These are phyloP conservation scores for Diaporthe citrichinensis DNA, from an alignment of 2,329 filamentous ascomycete species.

Conservation along the genomic window DNA sequence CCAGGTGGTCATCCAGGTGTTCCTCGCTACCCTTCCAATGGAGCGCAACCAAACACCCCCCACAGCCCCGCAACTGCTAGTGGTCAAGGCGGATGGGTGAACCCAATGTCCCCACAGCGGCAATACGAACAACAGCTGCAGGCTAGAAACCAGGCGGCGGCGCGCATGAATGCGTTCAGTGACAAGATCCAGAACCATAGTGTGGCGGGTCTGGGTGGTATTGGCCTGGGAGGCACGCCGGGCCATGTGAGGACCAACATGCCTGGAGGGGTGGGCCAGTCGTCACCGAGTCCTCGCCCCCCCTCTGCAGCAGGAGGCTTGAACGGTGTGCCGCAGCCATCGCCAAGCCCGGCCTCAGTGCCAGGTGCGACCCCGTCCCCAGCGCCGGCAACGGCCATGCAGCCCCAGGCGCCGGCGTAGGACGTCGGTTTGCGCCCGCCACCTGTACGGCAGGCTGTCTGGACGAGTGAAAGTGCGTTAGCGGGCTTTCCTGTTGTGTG, in stretches of 20 bases:
- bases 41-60: conserved; percentile 30
- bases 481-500: background rate
- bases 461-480: background rate
- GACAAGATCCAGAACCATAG: conserved; percentile 57
- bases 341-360: conserved; percentile 44
- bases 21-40: conserved; percentile 39
- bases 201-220: conserved; percentile 54
- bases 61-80: conserved; percentile 31
- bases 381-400: conserved; percentile 53
- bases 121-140: conserved; percentile 47
- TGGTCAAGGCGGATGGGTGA: conserved; percentile 33
- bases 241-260: conserved; percentile 56
- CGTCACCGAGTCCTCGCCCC: conserved; percentile 53
- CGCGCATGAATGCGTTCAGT: conserved; percentile 35
- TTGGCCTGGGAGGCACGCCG: conserved; percentile 52
- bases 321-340: conserved; percentile 43
- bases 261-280: conserved; percentile 50
- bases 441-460: background rate
- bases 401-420: conserved; percentile 46
- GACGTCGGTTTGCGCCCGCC: background rate
- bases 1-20: conserved; percentile 38
- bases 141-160: conserved; percentile 30
- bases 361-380: conserved; percentile 48
- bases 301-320: conserved; percentile 35
- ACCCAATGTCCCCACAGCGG: conserved; percentile 45